A percentile compares a stretch with the other conserved stretches of the same genome.
These are phyloP conservation scores for Chamaecyparis obtusa DNA, from an alignment of 75 land plant species.

Conservation along the genomic window DNA sequence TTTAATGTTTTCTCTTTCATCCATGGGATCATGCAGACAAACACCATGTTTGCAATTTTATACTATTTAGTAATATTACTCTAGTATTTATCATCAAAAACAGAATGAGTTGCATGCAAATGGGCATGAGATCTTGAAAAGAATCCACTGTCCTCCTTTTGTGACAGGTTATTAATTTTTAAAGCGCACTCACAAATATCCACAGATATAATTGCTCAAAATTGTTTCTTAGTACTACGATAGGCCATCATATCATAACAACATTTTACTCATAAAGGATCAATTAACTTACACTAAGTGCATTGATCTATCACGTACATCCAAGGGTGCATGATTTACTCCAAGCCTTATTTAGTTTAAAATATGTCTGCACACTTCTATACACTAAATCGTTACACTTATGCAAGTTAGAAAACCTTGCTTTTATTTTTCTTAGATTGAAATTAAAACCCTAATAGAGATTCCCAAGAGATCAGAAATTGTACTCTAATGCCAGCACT, in stretches of 20 bases:
- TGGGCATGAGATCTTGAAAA: not conserved
- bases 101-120: not conserved
- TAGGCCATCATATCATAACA: not conserved
- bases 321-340: not conserved
- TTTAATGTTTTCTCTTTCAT: not conserved
- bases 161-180: not conserved
- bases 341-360: not conserved
- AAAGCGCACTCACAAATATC: not conserved
- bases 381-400: not conserved
- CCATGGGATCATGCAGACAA: not conserved
- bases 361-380: not conserved
- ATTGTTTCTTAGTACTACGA: not conserved
- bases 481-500: not conserved
- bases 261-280: not conserved
- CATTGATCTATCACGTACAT: not conserved
- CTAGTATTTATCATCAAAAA: not conserved
- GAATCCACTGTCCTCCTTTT: not conserved
- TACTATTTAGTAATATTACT: not conserved
- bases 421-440: not conserved
- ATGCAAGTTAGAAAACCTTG: not conserved
- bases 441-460: not conserved
- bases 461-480: not conserved
- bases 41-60: not conserved
- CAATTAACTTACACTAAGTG: not conserved
- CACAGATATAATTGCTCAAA: not conserved